Percentiles rank a stretch among this genome's conserved stretches.
phyloP scores from a whole-genome alignment of 2,329 filamentous ascomycete genomes.

The Trichoderma koningiopsis region DNA sequence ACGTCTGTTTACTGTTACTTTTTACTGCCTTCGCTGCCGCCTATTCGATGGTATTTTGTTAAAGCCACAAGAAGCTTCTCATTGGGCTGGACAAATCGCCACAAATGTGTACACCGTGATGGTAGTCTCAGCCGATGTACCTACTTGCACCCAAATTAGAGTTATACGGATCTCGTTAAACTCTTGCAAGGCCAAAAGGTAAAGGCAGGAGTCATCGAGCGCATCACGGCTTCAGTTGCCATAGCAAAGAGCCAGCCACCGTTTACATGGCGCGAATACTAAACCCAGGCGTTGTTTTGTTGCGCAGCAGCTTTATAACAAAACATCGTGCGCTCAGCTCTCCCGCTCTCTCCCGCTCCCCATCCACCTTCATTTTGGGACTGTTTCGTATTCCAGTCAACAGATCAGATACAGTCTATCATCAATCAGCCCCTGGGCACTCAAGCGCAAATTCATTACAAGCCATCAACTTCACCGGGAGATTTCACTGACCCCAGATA shows the following conservation, averaged over 20 bases:
- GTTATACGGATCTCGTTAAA: background rate
- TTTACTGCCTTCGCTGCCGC: background rate
- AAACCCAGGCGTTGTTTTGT: background rate
- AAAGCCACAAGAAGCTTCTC: background rate
- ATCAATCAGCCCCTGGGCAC: background rate
- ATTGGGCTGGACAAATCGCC: too few species aligned
- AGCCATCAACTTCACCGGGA: background rate
- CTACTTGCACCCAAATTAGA: background rate
- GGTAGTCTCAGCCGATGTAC: background rate
- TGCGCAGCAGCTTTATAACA: background rate
- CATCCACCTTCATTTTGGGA: slow-evolving; percentile 33
- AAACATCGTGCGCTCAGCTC: slow-evolving; percentile 6
- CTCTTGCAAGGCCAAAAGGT: accelerated
- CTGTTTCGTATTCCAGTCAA: slow-evolving; percentile 28
- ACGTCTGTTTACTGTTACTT: background rate
- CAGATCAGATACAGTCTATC: slow-evolving; percentile 3
- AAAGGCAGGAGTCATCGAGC: background rate
- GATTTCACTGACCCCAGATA: slow-evolving; percentile 1
- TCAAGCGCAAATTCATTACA: slow-evolving; percentile 17
- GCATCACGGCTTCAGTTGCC: background rate
- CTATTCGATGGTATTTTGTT: background rate
- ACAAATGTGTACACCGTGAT: background rate
- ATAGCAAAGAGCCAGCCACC: background rate
- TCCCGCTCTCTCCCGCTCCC: background rate
- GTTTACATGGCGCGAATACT: background rate